phyloP scores from a whole-genome alignment of 495 filamentous ascomycete genomes.

The Aspergillus wentii region DNA sequence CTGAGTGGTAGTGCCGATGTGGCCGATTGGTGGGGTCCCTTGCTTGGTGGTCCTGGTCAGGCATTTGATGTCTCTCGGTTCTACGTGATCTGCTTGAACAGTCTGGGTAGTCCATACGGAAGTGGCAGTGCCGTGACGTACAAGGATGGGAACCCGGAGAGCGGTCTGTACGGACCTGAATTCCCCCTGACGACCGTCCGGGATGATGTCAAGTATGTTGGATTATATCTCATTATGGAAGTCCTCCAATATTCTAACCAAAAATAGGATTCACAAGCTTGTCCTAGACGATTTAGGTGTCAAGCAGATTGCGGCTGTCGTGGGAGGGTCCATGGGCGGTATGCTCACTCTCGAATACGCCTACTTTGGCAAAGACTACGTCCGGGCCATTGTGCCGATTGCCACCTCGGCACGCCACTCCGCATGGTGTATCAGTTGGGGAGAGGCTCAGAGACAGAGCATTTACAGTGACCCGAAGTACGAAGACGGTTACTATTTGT shows the following conservation, averaged over 20 bases:
- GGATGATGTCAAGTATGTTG: constrained; percentile 93
- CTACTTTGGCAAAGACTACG: constrained; percentile 92
- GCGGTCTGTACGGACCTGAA: constrained; percentile 86
- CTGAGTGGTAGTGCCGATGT: constrained; percentile 95
- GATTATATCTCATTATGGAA: constrained; percentile 16
- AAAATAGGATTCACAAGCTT: constrained; percentile 74
- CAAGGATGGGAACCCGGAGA: constrained; percentile 68
- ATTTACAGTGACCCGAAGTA: constrained; percentile 99
- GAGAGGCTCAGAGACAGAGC: constrained; percentile 93
- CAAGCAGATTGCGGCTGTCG: constrained; percentile 76
- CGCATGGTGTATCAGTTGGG: constrained; percentile 99
- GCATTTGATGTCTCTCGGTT: constrained; percentile 91
- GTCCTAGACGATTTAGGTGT: constrained; percentile 88
- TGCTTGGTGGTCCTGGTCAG: constrained; percentile 81
- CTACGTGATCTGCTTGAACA: constrained; percentile 94
- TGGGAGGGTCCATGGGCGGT: constrained; percentile 97
- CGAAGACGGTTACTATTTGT: constrained; percentile 89
- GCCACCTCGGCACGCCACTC: constrained; percentile 93
- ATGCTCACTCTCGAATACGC: constrained; percentile 97
- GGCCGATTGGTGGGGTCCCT: constrained; percentile 95
- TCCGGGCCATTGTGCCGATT: constrained; percentile 85
- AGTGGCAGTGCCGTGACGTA: constrained; percentile 91
- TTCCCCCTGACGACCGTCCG: constrained; percentile 93
- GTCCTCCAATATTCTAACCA: constrained; percentile 15
- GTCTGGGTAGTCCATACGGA: constrained; percentile 92